A percentile compares a stretch with the other conserved stretches of the same genome.
These are phyloP conservation scores for Silene vulgaris DNA, from an alignment of 179 eudicot genomes.

Conservation along the genomic window DNA sequence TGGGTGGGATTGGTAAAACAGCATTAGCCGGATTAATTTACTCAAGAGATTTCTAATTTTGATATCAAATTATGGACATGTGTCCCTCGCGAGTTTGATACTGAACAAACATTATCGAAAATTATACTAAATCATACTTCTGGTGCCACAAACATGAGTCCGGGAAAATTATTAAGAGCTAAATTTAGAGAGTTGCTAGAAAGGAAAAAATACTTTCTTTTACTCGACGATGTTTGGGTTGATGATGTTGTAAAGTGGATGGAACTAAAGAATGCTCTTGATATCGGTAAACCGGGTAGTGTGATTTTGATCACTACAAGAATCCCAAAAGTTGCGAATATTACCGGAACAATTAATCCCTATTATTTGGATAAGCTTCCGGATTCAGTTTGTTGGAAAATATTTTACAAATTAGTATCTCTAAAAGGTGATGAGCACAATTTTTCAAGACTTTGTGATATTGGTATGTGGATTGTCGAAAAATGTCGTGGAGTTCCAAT, in stretches of 20 bases:
- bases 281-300: conserved; percentile 25
- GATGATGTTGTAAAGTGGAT: conserved; percentile 36
- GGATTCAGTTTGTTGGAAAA: conserved; percentile 15
- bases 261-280: conserved; percentile 26
- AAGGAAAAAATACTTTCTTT: conserved; percentile 35
- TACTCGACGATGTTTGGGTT: conserved; percentile 47
- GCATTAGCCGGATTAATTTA: conserved; percentile 33
- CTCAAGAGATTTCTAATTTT: conserved; percentile 24
- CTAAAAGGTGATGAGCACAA: conserved; percentile 16
- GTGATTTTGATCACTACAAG: conserved; percentile 26
- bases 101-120: conserved; percentile 25
- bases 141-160: background rate
- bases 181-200: conserved; percentile 16
- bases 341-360: background rate
- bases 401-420: conserved; percentile 15
- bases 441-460: conserved; percentile 16
- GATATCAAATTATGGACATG: conserved; percentile 36
- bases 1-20: conserved; percentile 49
- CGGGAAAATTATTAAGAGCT: conserved; percentile 28
- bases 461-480: conserved; percentile 21
- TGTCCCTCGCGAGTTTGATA: background rate
- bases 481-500: conserved; percentile 31
- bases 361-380: conserved; percentile 16
- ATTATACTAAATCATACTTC: conserved; percentile 14
- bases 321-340: conserved; percentile 14